Conservation (phyloP, 441 rosid genomes). For the Pelargonium exstipulatum region DNA sequence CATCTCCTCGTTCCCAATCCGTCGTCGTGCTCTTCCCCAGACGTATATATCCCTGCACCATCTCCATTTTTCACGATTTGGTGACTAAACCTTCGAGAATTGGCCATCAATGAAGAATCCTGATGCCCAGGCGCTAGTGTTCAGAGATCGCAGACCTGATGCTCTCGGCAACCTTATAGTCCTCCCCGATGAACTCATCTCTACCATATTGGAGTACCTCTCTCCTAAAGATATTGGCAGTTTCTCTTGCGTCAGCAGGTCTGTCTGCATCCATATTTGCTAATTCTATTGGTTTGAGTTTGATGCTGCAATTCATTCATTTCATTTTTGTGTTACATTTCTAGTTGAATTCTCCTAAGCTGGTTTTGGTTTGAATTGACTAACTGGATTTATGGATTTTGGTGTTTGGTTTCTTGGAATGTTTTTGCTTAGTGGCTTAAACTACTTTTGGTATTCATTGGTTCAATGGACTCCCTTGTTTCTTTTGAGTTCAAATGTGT, state of each 20-base stretch:
- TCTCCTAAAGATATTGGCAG: conserved; percentile 67
- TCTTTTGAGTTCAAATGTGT: too few relatives aligned
- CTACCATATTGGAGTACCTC: conserved; percentile 54
- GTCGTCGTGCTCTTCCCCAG: not conserved
- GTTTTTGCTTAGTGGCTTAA: not conserved
- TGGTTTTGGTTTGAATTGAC: not conserved
- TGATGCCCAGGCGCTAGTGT: conserved; percentile 20
- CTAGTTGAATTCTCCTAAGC: not conserved
- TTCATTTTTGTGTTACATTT: not conserved
- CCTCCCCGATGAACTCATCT: conserved; percentile 71
- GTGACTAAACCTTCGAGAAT: not conserved
- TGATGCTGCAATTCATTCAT: not conserved
- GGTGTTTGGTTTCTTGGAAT: not conserved
- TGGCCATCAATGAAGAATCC: conserved; percentile 38
- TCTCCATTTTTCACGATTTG: not conserved
- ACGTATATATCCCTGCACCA: not conserved
- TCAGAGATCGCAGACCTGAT: conserved; percentile 58
- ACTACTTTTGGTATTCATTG: too few relatives aligned
- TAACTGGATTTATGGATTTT: not conserved
- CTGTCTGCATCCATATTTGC: not conserved
- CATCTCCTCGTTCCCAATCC: not conserved
- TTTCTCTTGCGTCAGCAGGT: conserved; percentile 95
- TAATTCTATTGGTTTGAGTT: not conserved
- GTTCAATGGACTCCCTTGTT: too few relatives aligned
- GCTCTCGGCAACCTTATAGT: conserved; percentile 60